Percentiles rank a stretch among this genome's conserved stretches.
Conservation (phyloP, 257 asterid genomes). For the Solanum commersonii region DNA sequence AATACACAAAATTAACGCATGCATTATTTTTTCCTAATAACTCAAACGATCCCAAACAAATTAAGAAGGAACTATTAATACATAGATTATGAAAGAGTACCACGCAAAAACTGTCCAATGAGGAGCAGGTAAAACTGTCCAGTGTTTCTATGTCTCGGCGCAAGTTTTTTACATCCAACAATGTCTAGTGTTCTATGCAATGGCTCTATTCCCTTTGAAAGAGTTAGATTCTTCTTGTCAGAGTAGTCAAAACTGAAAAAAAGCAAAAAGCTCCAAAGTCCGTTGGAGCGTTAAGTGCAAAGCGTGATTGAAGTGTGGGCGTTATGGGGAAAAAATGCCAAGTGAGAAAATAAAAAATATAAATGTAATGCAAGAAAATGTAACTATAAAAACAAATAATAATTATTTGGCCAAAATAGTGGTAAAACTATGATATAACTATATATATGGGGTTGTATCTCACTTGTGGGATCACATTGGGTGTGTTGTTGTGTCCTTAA, state of each 20-base stretch:
- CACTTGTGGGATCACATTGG: background rate
- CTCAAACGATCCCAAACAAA: too few relatives aligned
- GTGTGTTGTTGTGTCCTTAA: background rate
- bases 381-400: background rate
- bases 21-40: too few relatives aligned
- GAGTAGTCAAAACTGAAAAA: background rate
- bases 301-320: background rate
- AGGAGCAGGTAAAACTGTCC: slow-evolving; percentile 45
- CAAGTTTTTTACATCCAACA: background rate
- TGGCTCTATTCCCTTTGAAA: background rate
- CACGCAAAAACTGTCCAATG: too few relatives aligned
- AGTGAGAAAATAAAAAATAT: background rate
- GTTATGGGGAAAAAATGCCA: background rate
- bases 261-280: background rate
- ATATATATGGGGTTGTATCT: background rate
- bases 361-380: background rate
- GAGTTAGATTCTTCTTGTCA: background rate
- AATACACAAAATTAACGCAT: too few relatives aligned
- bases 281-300: background rate
- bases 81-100: too few relatives aligned
- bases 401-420: background rate
- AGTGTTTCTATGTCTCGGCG: background rate
- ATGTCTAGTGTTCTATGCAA: background rate
- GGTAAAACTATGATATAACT: background rate
- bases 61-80: too few relatives aligned